Evolutionary conservation across 2,329 filamentous ascomycete genomes (phyloP).

Genomic region (Talaromyces islandicus): DNA sequence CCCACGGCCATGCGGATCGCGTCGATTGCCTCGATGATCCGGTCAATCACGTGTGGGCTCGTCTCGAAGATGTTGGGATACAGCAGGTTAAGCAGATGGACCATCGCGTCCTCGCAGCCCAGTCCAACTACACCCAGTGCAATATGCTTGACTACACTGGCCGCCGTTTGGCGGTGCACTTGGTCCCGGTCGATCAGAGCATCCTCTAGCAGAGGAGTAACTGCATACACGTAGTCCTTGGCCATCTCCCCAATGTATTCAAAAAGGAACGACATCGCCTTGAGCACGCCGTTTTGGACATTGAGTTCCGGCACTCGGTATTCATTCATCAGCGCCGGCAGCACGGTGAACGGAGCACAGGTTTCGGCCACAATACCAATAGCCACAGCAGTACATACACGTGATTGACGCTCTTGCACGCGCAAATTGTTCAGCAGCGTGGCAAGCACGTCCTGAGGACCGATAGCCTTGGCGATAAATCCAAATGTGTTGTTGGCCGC

Average conservation of each 20-base stretch:
- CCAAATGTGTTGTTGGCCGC: constrained; percentile 99
- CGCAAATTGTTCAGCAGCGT: constrained; percentile 94
- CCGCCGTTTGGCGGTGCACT: constrained; percentile 94
- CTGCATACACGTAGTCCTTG: constrained; percentile 98
- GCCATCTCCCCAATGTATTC: constrained; percentile 99
- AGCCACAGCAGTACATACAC: constrained; percentile 96
- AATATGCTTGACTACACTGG: constrained; percentile 95
- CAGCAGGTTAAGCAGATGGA: constrained; percentile 91
- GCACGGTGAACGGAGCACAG: constrained; percentile 94
- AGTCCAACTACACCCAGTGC: constrained; percentile 95
- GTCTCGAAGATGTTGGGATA: constrained; percentile 98
- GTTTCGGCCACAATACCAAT: constrained; percentile 99
- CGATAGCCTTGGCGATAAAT: constrained; percentile 98
- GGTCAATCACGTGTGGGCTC: constrained; percentile 94
- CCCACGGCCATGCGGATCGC: constrained; percentile 91
- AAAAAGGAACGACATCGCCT: constrained; percentile 93
- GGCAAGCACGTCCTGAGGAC: constrained; percentile 91
- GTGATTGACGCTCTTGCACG: constrained; percentile 94
- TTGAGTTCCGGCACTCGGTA: constrained; percentile 98
- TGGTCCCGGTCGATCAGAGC: constrained; percentile 97
- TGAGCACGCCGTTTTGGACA: constrained; percentile 96
- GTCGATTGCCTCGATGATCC: constrained; percentile 95
- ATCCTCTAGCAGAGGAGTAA: constrained; percentile 91
- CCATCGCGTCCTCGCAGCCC: constrained; percentile 96
- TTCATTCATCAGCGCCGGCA: constrained; percentile 99